These are phyloP conservation scores for Wallacemonas sp. DNA, from an alignment of 208 protist species.

Conservation along the genomic window DNA sequence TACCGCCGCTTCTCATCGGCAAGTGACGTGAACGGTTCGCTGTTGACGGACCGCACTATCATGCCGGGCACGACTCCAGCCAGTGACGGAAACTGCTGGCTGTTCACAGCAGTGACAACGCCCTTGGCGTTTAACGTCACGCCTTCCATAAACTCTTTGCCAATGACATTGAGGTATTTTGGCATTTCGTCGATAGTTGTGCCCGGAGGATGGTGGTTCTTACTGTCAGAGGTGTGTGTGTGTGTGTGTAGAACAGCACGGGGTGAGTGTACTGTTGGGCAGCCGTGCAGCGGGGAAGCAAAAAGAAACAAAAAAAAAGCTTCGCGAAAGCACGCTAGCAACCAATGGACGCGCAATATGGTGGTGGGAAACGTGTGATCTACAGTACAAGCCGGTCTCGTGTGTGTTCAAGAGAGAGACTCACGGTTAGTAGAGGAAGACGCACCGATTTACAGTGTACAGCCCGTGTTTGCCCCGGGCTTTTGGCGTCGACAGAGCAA, in stretches of 20 bases:
- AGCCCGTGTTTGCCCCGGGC: too few species aligned
- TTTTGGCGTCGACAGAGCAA: too few species aligned
- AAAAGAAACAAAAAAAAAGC: conserved; percentile 21
- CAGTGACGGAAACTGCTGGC: conserved; percentile 28
- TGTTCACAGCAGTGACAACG: conserved; percentile 45
- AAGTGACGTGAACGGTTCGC: conserved; percentile 39
- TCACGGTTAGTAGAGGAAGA: too few species aligned
- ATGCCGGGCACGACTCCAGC: conserved; percentile 46
- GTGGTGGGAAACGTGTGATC: too few species aligned
- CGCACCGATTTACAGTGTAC: too few species aligned
- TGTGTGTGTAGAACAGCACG: background rate
- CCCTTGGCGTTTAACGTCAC: conserved; percentile 49
- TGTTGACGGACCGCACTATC: conserved; percentile 79
- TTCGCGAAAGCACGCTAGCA: background rate
- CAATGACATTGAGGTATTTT: conserved; percentile 41
- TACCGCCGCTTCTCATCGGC: conserved; percentile 57
- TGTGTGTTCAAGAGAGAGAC: too few species aligned
- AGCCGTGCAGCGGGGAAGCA: background rate
- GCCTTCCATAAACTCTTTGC: conserved; percentile 53
- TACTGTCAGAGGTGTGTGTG: too few species aligned
- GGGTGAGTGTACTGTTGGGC: background rate
- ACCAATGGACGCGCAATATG: too few species aligned
- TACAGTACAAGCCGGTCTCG: too few species aligned
- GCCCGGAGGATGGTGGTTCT: too few species aligned
- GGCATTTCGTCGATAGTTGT: background rate